Conservation (phyloP, 805 yeast species). For the Spathaspora passalidarum region DNA sequence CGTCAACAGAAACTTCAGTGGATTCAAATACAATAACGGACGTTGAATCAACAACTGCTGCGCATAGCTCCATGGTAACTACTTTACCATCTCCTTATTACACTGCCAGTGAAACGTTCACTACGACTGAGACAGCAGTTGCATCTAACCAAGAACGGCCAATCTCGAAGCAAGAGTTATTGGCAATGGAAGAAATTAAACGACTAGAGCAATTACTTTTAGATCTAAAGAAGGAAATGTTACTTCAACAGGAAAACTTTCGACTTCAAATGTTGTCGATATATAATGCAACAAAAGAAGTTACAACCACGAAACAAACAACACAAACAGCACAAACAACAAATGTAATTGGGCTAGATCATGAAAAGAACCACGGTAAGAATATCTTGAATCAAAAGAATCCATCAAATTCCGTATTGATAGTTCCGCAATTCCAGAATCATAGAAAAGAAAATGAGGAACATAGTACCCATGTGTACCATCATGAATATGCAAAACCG, state of each 20-base stretch:
- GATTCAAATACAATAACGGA: neutral
- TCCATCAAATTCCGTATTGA: slow-evolving; percentile 18
- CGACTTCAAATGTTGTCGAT: slow-evolving; percentile 2
- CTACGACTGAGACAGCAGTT: no score
- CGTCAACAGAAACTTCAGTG: neutral
- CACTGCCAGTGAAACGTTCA: no score
- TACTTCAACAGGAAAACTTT: slow-evolving; percentile 4
- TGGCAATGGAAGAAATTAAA: slow-evolving; percentile 6
- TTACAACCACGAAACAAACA: neutral
- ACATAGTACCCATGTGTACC: neutral
- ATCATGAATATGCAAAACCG: slow-evolving; percentile 16
- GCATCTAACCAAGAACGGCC: no score
- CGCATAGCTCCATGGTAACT: no score
- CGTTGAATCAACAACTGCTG: no score
- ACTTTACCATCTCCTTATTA: no score
- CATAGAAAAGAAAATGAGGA: slow-evolving; percentile 9
- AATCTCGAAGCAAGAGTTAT: neutral
- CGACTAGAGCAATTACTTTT: slow-evolving; percentile 3
- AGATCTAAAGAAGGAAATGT: slow-evolving; percentile 6
- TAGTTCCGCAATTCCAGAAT: slow-evolving; percentile 21
- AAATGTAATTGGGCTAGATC: neutral
- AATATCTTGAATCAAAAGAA: slow-evolving; percentile 17
- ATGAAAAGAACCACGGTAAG: slow-evolving; percentile 8
- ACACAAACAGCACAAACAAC: neutral
- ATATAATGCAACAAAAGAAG: neutral